Percentiles rank a stretch among this genome's conserved stretches.
phyloP scores from a whole-genome alignment of 352 stramenopile species.

The Aphanomyces cochlioides region DNA sequence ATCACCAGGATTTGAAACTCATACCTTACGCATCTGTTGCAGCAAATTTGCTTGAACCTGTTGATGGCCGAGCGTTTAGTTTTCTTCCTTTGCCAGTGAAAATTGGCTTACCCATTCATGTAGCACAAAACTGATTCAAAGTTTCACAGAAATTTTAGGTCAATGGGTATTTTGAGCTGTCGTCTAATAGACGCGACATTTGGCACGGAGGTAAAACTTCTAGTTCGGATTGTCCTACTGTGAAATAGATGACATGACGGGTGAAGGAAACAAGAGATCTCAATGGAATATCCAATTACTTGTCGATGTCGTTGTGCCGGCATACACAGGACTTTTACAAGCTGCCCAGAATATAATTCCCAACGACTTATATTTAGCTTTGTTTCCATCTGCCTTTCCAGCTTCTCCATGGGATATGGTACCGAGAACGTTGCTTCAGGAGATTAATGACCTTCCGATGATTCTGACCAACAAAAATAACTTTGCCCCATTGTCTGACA shows the following conservation, averaged over 20 bases:
- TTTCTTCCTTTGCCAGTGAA: conserved; percentile 90
- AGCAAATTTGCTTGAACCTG: conserved; percentile 48
- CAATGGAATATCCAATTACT: conserved; percentile 72
- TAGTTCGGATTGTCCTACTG: background rate
- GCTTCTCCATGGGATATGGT: conserved; percentile 52
- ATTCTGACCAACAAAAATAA: conserved; percentile 41
- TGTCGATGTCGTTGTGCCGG: conserved; percentile 64
- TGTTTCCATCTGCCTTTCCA: conserved; percentile 53
- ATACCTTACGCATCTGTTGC: conserved; percentile 88
- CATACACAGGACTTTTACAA: conserved; percentile 65
- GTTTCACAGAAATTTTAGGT: conserved; percentile 35
- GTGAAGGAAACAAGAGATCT: conserved; percentile 71
- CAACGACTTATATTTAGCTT: conserved; percentile 42
- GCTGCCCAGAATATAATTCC: conserved; percentile 46
- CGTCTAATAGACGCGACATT: conserved; percentile 79
- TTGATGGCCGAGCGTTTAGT: conserved; percentile 83
- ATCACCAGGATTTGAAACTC: conserved; percentile 74
- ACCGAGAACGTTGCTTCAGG: conserved; percentile 48
- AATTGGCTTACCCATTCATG: conserved; percentile 82
- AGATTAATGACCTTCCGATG: conserved; percentile 48
- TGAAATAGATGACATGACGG: conserved; percentile 63
- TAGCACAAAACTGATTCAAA: conserved; percentile 1
- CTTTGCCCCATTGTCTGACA: background rate
- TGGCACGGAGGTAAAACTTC: conserved; percentile 49
- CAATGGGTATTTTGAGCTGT: conserved; percentile 94